These are phyloP conservation scores for Aquilaria agallochum DNA, from an alignment of 441 rosid species.

Conservation along the genomic window DNA sequence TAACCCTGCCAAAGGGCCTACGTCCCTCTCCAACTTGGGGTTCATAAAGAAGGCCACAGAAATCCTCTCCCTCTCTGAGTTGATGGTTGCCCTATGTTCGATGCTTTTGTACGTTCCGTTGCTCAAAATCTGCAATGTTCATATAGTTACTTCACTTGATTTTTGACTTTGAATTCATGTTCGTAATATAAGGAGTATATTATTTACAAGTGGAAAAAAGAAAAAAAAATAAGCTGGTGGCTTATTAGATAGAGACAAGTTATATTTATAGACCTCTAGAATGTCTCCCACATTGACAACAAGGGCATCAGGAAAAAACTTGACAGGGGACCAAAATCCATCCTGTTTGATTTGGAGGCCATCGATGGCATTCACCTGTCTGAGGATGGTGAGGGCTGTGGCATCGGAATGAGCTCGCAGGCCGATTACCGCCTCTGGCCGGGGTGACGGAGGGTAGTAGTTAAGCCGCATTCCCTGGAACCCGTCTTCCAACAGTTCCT, in stretches of 20 bases:
- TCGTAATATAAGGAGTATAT: no score
- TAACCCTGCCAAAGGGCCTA: conserved; percentile 32
- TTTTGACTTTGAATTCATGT: no score
- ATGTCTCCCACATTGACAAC: conserved; percentile 33
- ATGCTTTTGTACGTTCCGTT: conserved; percentile 32
- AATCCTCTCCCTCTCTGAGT: conserved; percentile 24
- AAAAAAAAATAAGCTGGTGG: no score
- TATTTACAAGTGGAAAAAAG: no score
- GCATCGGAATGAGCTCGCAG: conserved; percentile 26
- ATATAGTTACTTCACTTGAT: background rate
- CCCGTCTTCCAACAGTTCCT: conserved; percentile 7
- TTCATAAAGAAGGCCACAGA: conserved; percentile 24
- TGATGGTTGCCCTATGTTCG: conserved; percentile 26
- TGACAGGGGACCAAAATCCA: conserved; percentile 20
- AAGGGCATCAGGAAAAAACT: conserved; percentile 29
- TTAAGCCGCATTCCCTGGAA: background rate
- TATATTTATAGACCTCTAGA: conserved; percentile 14
- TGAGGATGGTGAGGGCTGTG: conserved; percentile 8
- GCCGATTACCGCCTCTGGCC: conserved; percentile 8
- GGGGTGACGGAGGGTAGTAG: background rate
- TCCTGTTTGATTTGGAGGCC: no score
- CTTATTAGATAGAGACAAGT: no score
- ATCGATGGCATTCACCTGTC: background rate
- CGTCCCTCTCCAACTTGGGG: conserved; percentile 34
- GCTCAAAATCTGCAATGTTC: conserved; percentile 25